Conservation (phyloP, 768 basidiomycete genomes). For the Ramaria rubella region DNA sequence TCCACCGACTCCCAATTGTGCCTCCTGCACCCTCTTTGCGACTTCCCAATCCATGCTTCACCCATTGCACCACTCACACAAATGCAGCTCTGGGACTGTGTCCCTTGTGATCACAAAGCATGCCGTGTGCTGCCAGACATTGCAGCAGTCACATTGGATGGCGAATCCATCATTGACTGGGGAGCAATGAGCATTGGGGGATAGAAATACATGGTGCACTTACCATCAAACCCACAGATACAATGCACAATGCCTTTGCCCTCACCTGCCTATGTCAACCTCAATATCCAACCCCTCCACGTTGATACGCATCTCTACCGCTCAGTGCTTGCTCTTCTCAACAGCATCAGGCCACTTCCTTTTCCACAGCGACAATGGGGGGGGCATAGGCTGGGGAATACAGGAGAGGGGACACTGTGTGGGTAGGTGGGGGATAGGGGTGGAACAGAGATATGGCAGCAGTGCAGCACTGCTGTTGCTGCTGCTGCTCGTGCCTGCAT, state of each 20-base stretch:
- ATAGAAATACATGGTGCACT: background rate
- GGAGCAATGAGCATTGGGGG: too few species aligned
- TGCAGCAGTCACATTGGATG: slow-evolving; percentile 79
- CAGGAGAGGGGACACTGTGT: background rate
- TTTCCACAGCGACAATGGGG: background rate
- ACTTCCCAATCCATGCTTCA: slow-evolving; percentile 41
- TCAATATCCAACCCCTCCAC: background rate
- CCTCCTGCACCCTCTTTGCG: slow-evolving; percentile 40
- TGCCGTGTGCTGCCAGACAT: slow-evolving; percentile 76
- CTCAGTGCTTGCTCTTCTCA: background rate
- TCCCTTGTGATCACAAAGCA: slow-evolving; percentile 39
- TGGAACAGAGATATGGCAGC: slow-evolving; percentile 34
- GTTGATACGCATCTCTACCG: background rate
- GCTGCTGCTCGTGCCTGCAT: background rate
- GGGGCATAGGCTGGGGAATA: background rate
- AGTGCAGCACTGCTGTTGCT: background rate
- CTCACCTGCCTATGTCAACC: background rate
- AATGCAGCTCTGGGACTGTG: slow-evolving; percentile 67
- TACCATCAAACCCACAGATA: slow-evolving; percentile 60
- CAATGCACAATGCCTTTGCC: slow-evolving; percentile 30
- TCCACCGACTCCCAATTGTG: slow-evolving; percentile 28
- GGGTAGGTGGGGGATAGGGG: background rate
- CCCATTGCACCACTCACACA: slow-evolving; percentile 65
- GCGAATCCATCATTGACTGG: slow-evolving; percentile 72
- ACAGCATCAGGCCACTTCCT: background rate